phyloP scores from a whole-genome alignment of 805 yeast species.

The Starmera caribaea region DNA sequence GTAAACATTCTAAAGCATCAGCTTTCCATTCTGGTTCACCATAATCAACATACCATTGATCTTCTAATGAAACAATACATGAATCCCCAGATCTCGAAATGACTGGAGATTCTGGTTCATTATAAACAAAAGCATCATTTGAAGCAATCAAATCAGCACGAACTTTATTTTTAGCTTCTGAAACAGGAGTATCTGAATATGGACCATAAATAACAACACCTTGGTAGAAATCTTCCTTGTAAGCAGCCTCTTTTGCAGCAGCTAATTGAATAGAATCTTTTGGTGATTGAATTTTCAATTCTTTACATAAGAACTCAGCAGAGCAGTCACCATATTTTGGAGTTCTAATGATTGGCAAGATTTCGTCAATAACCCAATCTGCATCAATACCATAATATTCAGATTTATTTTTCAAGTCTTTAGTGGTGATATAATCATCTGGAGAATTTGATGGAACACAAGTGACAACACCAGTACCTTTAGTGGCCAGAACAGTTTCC shows the following conservation, averaged over 20 bases:
- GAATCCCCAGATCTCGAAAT: conserved; percentile 94
- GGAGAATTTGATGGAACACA: conserved; percentile 99
- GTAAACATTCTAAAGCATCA: conserved; percentile 71
- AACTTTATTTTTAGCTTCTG: conserved; percentile 80
- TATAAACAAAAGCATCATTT: conserved; percentile 80
- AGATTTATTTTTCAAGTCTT: conserved; percentile 79
- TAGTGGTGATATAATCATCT: conserved; percentile 84
- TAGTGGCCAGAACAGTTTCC: conserved; percentile 91
- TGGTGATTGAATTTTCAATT: conserved; percentile 88
- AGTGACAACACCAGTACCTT: conserved; percentile 99
- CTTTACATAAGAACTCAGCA: conserved; percentile 78
- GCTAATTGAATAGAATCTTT: conserved; percentile 83
- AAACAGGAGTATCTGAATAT: conserved; percentile 84
- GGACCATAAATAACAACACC: conserved; percentile 76
- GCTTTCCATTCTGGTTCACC: conserved; percentile 91
- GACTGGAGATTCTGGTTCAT: conserved; percentile 88
- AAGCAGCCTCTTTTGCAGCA: conserved; percentile 87
- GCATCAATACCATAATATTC: conserved; percentile 79
- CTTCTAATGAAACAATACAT: conserved; percentile 94
- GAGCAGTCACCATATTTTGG: conserved; percentile 81
- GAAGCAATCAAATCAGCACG: conserved; percentile 69
- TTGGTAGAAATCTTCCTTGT: conserved; percentile 93
- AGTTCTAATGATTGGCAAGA: conserved; percentile 67
- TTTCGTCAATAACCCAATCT: conserved; percentile 76
- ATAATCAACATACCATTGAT: conserved; percentile 96